Conservation (phyloP, 1,284 basidiomycete species). For the Phylloporus gajari region DNA sequence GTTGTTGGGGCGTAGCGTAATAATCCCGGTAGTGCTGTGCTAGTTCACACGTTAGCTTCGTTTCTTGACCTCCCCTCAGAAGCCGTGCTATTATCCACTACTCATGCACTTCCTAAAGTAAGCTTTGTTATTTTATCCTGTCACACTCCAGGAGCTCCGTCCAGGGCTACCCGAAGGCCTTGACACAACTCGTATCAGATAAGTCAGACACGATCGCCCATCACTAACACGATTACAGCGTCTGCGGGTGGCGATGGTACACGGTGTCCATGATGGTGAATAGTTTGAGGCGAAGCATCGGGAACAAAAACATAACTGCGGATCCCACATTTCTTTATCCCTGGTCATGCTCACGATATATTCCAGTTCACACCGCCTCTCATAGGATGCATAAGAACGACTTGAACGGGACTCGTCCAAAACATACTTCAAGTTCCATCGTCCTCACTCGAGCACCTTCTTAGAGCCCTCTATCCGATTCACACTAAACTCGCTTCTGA, state of each 20-base stretch:
- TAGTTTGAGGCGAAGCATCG: slow-evolving; percentile 1
- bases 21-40: too few relatives aligned
- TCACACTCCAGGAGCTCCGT: too few relatives aligned
- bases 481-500: background rate
- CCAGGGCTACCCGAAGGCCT: too few relatives aligned
- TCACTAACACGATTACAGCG: background rate
- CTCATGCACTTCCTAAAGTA: too few relatives aligned
- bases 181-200: too few relatives aligned
- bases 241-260: background rate
- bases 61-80: too few relatives aligned
- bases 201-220: too few relatives aligned
- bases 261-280: background rate
- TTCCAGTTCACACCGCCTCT: background rate
- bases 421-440: background rate
- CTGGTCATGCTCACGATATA: background rate
- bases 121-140: too few relatives aligned
- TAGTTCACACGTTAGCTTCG: too few relatives aligned
- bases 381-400: slow-evolving; percentile 19
- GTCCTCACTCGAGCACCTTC: background rate
- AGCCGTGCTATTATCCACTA: too few relatives aligned
- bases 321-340: background rate
- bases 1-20: too few relatives aligned
- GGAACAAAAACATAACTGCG: background rate
- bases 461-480: background rate
- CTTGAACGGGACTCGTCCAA: background rate